Base-by-base conservation (phyloP, 2,329 filamentous ascomycete species). In the Exserohilum rostratum region DNA sequence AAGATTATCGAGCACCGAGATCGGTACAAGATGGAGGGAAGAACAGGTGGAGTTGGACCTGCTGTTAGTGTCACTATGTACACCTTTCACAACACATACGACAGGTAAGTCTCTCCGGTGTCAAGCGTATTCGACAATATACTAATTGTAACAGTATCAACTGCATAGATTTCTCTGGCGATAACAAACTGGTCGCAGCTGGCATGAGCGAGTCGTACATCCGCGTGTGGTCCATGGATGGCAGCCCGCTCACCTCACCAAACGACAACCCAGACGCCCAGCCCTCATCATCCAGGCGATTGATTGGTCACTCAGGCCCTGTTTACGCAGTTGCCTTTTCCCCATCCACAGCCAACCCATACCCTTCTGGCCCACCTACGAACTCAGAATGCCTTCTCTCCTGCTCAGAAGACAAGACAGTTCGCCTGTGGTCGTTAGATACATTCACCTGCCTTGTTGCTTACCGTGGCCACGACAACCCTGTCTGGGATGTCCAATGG, bases 121-220 rank as follows among this genome's bases (percentile, higher is more conserved):
- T 13, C 6, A 43, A 46, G 38, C 30, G 12, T 45, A 42, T 6
- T 13, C 18, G 17, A 44, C n/a, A 15, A 6, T 15, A 13, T 30
- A 37, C 43, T 45, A 40, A 49, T n/a, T 5, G 25, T n/a, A 18
- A 4, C 57, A 93, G 90, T 51, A 85, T 96, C 55, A 92, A 91
- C n/a, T 96, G 90, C 70, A 86, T 98, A 72, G 93, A 98, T 68
- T 97, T 99, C 70, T 97, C 93, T 0, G 90, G 93, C 49, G 95
- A 99, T 71, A 89, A 91, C 59, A 84, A 88, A 61, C 84, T 98
- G 25, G 90, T 95, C 33, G 95, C 95, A 20, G 90, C 88, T 18
- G 96, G 95, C 25, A 96, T 93, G 43, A 87, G 89, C 50, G 93
- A 98, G 71, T 98, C 93, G 0, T 98, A 97, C 72, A 96, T 99